Evolutionary conservation across 2,329 filamentous ascomycete species (phyloP).

Genomic region (Chaetomiaceae sp.): DNA sequence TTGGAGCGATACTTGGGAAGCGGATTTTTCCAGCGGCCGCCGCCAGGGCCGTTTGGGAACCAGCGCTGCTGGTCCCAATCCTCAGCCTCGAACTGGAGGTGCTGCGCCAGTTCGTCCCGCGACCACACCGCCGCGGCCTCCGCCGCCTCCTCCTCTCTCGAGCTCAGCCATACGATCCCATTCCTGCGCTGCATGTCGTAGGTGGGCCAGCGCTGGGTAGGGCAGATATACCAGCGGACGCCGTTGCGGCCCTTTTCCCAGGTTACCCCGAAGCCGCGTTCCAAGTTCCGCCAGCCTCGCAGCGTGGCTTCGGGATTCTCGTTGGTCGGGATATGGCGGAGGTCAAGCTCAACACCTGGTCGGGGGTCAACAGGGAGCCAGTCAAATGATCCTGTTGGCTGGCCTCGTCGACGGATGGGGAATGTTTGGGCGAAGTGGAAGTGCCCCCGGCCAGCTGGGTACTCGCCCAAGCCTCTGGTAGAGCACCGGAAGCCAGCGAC

Average conservation of each 20-base stretch:
- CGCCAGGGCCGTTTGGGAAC: too few relatives aligned
- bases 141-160: neutral
- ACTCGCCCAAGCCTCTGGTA: neutral
- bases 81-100: neutral
- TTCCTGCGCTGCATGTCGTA: neutral
- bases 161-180: neutral
- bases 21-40: neutral
- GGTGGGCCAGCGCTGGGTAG: neutral
- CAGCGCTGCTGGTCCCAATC: neutral
- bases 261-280: neutral
- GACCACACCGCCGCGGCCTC: too few relatives aligned
- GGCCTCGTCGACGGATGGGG: neutral
- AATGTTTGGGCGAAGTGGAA: conserved; percentile 4
- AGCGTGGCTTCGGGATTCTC: neutral
- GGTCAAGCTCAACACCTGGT: neutral
- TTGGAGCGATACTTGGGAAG: neutral
- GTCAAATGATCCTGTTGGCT: neutral
- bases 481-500: neutral
- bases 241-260: neutral
- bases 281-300: neutral
- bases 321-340: neutral
- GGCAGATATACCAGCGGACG: neutral
- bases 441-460: neutral
- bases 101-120: neutral
- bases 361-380: conserved; percentile 1